A percentile compares a stretch with the other conserved stretches of the same genome.
Evolutionary conservation across 495 filamentous ascomycete species (phyloP).

Genomic region (Neurospora tetrasperma): DNA sequence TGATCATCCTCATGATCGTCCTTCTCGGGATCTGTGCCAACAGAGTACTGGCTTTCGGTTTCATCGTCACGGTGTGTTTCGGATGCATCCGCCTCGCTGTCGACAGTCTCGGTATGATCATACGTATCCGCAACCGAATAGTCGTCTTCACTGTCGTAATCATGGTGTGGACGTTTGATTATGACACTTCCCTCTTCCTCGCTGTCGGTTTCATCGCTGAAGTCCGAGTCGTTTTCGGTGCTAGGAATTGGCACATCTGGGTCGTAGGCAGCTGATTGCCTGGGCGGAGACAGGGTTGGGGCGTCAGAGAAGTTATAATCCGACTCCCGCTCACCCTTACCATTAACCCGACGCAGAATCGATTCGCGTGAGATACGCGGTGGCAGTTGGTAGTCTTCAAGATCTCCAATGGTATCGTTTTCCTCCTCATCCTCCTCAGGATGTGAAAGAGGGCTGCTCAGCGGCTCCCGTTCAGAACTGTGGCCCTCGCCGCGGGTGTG

Average conservation of each 20-base stretch:
- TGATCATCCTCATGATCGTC: conserved; percentile 14
- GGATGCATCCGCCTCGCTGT: conserved; percentile 32
- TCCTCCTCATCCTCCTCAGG: conserved; percentile 24
- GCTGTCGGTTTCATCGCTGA: conserved; percentile 43
- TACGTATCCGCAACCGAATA: conserved; percentile 63
- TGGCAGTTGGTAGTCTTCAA: conserved; percentile 51
- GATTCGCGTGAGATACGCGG: conserved; percentile 87
- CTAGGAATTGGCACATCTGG: conserved; percentile 82
- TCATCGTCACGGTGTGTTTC: conserved; percentile 15
- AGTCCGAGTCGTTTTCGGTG: conserved; percentile 41
- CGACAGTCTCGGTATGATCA: conserved; percentile 26
- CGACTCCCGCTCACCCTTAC: conserved; percentile 52
- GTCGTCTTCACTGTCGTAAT: conserved; percentile 52
- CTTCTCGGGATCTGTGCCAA: conserved; percentile 4
- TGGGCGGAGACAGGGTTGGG: conserved; percentile 39
- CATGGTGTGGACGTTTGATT: conserved; percentile 53
- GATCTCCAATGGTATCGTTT: conserved; percentile 43
- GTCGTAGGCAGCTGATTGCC: conserved; percentile 41
- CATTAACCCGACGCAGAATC: conserved; percentile 79
- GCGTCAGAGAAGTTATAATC: conserved; percentile 52
- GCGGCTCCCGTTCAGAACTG: conserved; percentile 35
- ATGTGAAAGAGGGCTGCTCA: conserved; percentile 28
- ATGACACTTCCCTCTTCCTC: conserved; percentile 47
- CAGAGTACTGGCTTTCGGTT: conserved; percentile 20
- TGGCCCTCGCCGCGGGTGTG: conserved; percentile 37